phyloP scores from a whole-genome alignment of 164 flowering plant genomes.

The Houttuynia cordata region DNA sequence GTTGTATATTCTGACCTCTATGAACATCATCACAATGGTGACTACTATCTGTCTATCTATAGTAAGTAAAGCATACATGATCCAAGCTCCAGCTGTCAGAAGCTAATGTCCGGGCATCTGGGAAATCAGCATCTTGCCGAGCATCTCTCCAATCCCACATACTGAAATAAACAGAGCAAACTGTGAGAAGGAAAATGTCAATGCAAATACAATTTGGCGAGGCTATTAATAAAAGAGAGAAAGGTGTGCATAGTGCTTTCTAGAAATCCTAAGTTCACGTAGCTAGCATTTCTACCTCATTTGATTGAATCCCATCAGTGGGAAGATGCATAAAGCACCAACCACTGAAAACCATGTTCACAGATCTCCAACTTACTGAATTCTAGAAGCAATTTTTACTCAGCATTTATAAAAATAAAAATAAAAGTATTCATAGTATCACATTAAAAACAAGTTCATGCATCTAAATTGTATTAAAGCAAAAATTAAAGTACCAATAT shows the following conservation, averaged over 20 bases:
- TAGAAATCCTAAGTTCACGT: conserved; percentile 61
- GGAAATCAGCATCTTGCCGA: conserved; percentile 39
- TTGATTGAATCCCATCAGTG: too few species aligned
- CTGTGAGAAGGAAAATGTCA: not conserved
- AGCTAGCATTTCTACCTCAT: not conserved
- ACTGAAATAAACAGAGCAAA: conserved; percentile 20
- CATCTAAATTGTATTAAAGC: too few species aligned
- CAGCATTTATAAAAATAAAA: too few species aligned
- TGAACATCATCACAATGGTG: not conserved
- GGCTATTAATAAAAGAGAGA: conserved; percentile 33
- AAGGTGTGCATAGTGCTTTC: conserved; percentile 55
- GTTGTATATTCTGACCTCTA: not conserved
- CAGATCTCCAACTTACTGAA: too few species aligned
- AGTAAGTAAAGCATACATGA: conserved; percentile 30
- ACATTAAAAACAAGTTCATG: too few species aligned
- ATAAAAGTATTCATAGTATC: too few species aligned
- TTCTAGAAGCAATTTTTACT: too few species aligned
- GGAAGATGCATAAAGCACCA: too few species aligned
- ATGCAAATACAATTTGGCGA: too few species aligned
- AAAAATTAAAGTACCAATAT: too few species aligned
- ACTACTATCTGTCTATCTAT: not conserved
- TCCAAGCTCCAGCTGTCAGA: conserved; percentile 66
- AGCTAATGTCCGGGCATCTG: conserved; percentile 68
- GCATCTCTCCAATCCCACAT: conserved; percentile 77
- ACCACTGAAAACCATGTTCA: too few species aligned